Evolutionary conservation across 2,329 filamentous ascomycete species (phyloP).

Genomic region (Talaromyces sp.): DNA sequence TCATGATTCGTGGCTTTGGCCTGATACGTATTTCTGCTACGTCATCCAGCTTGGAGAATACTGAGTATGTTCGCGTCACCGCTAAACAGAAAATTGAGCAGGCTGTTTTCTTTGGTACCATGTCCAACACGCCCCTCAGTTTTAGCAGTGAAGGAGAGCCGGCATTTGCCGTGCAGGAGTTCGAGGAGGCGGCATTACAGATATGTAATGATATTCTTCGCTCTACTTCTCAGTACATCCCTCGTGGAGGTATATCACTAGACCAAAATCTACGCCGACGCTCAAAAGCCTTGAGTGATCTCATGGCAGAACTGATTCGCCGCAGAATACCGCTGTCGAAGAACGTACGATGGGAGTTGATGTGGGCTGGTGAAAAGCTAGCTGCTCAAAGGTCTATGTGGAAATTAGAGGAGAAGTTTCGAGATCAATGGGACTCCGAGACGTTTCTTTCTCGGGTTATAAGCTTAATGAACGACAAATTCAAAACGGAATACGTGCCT

Average conservation of each 20-base stretch:
- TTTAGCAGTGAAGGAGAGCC: constrained; percentile 65
- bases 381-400: constrained; percentile 73
- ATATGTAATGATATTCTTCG: constrained; percentile 77
- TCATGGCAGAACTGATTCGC: constrained; percentile 65
- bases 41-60: constrained; percentile 35
- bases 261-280: constrained; percentile 74
- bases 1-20: constrained; percentile 56
- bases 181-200: constrained; percentile 68
- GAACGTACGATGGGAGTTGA: constrained; percentile 67
- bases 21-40: constrained; percentile 50
- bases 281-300: constrained; percentile 65
- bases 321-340: constrained; percentile 61
- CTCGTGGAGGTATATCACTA: constrained; percentile 66
- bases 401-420: constrained; percentile 69
- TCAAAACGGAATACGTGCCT: constrained; percentile 61
- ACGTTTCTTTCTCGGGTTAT: constrained; percentile 70
- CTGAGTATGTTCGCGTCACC: constrained; percentile 57
- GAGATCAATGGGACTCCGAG: constrained; percentile 56
- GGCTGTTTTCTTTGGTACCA: constrained; percentile 84
- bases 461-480: constrained; percentile 68
- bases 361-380: constrained; percentile 90
- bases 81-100: constrained; percentile 89
- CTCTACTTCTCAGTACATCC: constrained; percentile 69
- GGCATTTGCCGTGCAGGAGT: constrained; percentile 63
- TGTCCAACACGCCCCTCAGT: constrained; percentile 79